Evolutionary conservation across 2,329 filamentous ascomycete genomes (phyloP), one percentile per base, ranked within the genome.

Genomic region (Xylaria arbuscula): DNA sequence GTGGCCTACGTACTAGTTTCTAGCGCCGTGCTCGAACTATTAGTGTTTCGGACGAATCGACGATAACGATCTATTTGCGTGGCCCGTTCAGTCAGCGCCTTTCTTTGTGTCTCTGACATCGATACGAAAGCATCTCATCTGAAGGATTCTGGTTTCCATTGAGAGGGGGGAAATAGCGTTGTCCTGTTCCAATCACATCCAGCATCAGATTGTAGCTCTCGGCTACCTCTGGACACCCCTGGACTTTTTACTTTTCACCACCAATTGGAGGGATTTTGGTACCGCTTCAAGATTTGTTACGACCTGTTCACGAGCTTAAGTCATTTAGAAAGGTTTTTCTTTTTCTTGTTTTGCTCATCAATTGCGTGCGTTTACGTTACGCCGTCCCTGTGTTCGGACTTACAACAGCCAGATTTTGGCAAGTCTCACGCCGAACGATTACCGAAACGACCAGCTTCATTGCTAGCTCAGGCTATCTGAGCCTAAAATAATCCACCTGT

Each of bases 271-370:
- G 61, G 67, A 50, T 63, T 51, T 68, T 65, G 58, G 65, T 70
- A 68, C 63, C 63, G 67, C 55, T 58, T 74, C 56, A 75, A 72
- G 74, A 75, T 59, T 57, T 64, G 55, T 73, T 53, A 74, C 74
- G 72, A 74, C 67, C 59, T 36, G 61, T 32, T 34, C 24, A 70
- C 62, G 67, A 71, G 59, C n/a, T 69, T 54, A 62, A 28, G 55
- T 63, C 61, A 55, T 63, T 57, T 50, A 57, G 62, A 24, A 62
- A 45, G n/a, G 28, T 50, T 34, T 67, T 40, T 62, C 32, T 15
- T n/a, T 42, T 36, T 8, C 13, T 56, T 32, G 15, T 55, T 64
- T 58, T 50, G 42, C 22, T 58, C 34, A 22, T 19, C 36, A 59
- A 19, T 19, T 38, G 47, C 38, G 58, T 66, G 28, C 53, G 58